Base-by-base conservation (phyloP, 164 flowering plant species). In the Vitis rotundifolia region DNA sequence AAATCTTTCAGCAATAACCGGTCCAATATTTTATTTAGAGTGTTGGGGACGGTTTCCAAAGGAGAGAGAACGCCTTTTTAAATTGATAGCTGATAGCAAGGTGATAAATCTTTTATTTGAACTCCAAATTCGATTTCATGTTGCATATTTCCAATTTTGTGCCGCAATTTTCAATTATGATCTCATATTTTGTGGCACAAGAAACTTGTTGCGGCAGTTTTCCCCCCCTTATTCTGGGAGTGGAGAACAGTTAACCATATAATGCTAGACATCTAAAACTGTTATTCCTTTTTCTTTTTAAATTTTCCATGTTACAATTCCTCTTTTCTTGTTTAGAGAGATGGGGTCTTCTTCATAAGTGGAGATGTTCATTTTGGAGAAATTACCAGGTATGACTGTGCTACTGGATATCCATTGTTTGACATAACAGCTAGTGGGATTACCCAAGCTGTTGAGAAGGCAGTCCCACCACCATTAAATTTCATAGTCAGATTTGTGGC, bases 331-430 rank as follows among this genome's bases (percentile, higher is more conserved):
- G 19, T 71, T 61, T 69, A 89, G 93, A 87, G 97, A 74, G 79
- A 83, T 74, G 97, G 89, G 37, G 79, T 91, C 7, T 70, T 91
- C 70, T 89, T 89, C 78, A 85, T 91, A 61, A 91, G 97, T 74
- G 93, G 93, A 5, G 97, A 91, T 78, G 97, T 91, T 74, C 97
- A 91, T 79, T 91, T 85, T 81, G 92, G 91, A 72, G 93, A 91
- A 79, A 84, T 91, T 9, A 51, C 90, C 51, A 76, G 88, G 56
- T 84, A 79, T 76, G 91, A 91, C 66, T 89, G 97, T 75, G 93
- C 78, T 47, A 65, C 62, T 62, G 83, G 81, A 71, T 91, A 91
- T 80, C 87, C 93, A 26, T 68, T 88, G 18, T 87, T 86, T 79
- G 97, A 91, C 58, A 73, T 86, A 47, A 89, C 97, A 31, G 84